These are phyloP conservation scores for Mycena indigotica DNA, from an alignment of 768 basidiomycete genomes.

Conservation along the genomic window DNA sequence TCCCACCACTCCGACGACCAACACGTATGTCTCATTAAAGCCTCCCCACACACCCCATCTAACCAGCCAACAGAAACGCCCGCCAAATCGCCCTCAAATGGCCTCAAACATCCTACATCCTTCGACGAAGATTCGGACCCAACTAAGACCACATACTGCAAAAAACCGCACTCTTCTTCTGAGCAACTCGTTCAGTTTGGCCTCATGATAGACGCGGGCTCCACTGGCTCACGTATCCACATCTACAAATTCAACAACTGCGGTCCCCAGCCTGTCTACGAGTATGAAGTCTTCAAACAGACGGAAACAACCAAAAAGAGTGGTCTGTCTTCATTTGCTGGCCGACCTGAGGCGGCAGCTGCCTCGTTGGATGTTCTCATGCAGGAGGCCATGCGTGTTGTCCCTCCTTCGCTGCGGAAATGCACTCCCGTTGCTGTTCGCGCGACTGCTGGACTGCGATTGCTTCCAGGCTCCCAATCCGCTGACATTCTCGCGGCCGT, in stretches of 20 bases:
- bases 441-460: constrained; percentile 84
- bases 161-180: constrained; percentile 47
- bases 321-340: constrained; percentile 61
- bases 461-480: constrained; percentile 65
- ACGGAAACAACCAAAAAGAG: constrained; percentile 73
- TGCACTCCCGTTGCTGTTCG: constrained; percentile 93
- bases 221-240: constrained; percentile 96
- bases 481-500: constrained; percentile 78
- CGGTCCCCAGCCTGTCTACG: constrained; percentile 70
- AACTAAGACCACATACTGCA: constrained; percentile 72
- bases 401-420: constrained; percentile 64
- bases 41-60: neutral
- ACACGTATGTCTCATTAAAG: neutral
- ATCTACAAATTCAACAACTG: constrained; percentile 98
- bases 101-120: constrained; percentile 47
- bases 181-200: constrained; percentile 83
- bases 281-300: constrained; percentile 92
- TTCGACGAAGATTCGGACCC: constrained; percentile 78
- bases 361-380: constrained; percentile 76
- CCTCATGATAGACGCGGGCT: constrained; percentile 97
- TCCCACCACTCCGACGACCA: neutral
- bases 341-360: constrained; percentile 69
- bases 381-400: constrained; percentile 75
- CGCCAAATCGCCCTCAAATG: neutral
- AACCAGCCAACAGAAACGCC: neutral